phyloP scores from a whole-genome alignment of 2,329 filamentous ascomycete genomes.

The Neocatenulostroma microsporum region DNA sequence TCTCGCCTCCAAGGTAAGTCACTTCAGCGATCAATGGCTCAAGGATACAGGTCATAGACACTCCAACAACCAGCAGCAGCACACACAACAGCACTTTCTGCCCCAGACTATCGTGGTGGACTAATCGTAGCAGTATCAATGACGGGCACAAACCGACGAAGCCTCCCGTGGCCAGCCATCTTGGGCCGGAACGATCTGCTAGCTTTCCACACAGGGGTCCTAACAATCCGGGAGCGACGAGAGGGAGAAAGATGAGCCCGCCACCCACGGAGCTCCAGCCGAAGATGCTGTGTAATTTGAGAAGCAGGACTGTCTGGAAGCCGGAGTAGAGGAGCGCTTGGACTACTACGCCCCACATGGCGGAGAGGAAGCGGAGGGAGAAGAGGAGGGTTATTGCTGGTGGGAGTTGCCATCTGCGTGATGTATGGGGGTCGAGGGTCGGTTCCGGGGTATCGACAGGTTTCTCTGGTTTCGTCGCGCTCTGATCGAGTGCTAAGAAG shows the following conservation, averaged over 20 bases:
- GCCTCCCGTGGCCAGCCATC: slow-evolving; percentile 15
- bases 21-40: slow-evolving; percentile 19
- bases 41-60: slow-evolving; percentile 14
- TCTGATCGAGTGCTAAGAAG: too few relatives aligned
- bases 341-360: slow-evolving; percentile 17
- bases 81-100: slow-evolving; percentile 15
- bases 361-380: slow-evolving; percentile 14
- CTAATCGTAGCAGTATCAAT: slow-evolving; percentile 13
- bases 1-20: slow-evolving; percentile 12
- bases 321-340: slow-evolving; percentile 14
- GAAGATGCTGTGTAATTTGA: slow-evolving; percentile 14
- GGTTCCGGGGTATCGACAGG: too few relatives aligned
- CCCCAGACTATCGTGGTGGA: slow-evolving; percentile 7
- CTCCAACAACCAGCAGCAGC: slow-evolving; percentile 13
- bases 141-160: slow-evolving; percentile 11
- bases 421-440: too few relatives aligned
- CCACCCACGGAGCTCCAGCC: slow-evolving; percentile 14
- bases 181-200: slow-evolving; percentile 14
- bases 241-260: slow-evolving; percentile 20
- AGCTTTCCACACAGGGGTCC: slow-evolving; percentile 17
- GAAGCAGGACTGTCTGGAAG: slow-evolving; percentile 17
- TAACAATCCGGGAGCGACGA: slow-evolving; percentile 16
- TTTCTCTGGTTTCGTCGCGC: too few relatives aligned
- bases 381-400: too few relatives aligned
- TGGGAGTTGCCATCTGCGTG: too few relatives aligned